These are phyloP conservation scores for Aspergillus sclerotialis DNA, from an alignment of 2,329 filamentous ascomycete species.

Conservation along the genomic window DNA sequence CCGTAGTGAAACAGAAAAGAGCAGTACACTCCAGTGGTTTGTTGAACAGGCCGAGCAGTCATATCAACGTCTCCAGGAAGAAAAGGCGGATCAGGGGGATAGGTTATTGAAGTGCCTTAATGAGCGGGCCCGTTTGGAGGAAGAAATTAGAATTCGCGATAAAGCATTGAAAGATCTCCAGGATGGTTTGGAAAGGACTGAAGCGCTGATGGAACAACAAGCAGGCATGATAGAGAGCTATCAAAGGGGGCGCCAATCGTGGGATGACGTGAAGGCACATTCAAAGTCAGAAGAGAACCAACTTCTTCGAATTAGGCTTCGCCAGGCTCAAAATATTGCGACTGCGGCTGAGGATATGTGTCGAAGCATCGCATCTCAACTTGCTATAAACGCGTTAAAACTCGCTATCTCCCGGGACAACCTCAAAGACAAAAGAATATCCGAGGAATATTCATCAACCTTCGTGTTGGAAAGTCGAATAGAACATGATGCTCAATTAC, in stretches of 20 bases:
- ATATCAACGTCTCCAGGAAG: background rate
- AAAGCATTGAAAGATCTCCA: background rate
- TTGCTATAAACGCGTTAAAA: too few relatives aligned
- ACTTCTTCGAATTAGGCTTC: background rate
- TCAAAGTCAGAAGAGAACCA: background rate
- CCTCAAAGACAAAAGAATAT: too few relatives aligned
- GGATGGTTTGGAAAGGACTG: background rate
- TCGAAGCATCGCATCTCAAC: too few relatives aligned
- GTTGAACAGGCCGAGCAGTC: background rate
- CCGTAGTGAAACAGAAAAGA: background rate
- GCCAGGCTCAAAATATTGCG: background rate
- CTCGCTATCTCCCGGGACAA: too few relatives aligned
- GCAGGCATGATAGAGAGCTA: background rate
- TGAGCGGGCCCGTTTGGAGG: background rate
- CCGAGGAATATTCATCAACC: too few relatives aligned
- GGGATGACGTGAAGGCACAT: background rate
- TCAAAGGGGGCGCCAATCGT: background rate
- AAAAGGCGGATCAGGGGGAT: background rate
- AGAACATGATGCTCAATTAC: too few relatives aligned
- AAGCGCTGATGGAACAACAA: background rate
- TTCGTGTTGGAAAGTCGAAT: too few relatives aligned
- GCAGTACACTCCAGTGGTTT: background rate
- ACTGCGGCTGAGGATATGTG: background rate
- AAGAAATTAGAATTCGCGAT: background rate
- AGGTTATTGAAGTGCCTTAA: background rate